phyloP scores from a whole-genome alignment of 306 rosid genomes.

The Aeschynomene evenia region DNA sequence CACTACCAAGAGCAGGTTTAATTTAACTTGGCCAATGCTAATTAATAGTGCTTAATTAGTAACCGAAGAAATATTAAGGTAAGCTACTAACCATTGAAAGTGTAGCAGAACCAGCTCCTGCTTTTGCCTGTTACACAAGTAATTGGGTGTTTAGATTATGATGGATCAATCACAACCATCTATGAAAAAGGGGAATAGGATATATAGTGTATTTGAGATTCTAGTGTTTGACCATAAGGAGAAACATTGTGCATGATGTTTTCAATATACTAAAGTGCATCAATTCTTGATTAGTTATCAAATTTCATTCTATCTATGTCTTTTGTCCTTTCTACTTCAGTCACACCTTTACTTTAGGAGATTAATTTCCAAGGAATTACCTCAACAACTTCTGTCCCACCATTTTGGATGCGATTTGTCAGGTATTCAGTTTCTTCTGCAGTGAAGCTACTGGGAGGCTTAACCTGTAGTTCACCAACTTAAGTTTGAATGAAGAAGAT shows the following conservation, averaged over 20 bases:
- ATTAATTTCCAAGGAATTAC: constrained; percentile 35
- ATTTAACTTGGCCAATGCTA: not conserved
- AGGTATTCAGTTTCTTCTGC: constrained; percentile 71
- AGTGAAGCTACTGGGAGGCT: constrained; percentile 84
- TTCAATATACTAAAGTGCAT: not conserved
- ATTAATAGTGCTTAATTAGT: not conserved
- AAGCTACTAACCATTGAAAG: constrained; percentile 72
- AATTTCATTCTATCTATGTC: not conserved
- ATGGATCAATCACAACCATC: constrained; percentile 15
- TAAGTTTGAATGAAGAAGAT: constrained; percentile 20
- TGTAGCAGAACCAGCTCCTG: constrained; percentile 95
- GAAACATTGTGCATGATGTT: not conserved
- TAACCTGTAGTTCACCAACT: constrained; percentile 61
- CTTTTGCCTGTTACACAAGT: constrained; percentile 73
- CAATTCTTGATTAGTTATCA: not conserved
- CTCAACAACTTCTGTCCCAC: constrained; percentile 99
- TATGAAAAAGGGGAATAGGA: not conserved
- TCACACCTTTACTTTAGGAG: not conserved
- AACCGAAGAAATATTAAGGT: not conserved
- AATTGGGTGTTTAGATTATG: constrained; percentile 23
- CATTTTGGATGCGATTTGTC: constrained; percentile 92
- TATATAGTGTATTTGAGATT: not conserved
- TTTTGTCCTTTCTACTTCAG: constrained; percentile 12
- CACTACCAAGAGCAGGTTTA: constrained; percentile 13
- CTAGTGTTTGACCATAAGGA: not conserved